Evolutionary conservation across 495 filamentous ascomycete species (phyloP).

Genomic region (Paragyromitra xinjiangensis): DNA sequence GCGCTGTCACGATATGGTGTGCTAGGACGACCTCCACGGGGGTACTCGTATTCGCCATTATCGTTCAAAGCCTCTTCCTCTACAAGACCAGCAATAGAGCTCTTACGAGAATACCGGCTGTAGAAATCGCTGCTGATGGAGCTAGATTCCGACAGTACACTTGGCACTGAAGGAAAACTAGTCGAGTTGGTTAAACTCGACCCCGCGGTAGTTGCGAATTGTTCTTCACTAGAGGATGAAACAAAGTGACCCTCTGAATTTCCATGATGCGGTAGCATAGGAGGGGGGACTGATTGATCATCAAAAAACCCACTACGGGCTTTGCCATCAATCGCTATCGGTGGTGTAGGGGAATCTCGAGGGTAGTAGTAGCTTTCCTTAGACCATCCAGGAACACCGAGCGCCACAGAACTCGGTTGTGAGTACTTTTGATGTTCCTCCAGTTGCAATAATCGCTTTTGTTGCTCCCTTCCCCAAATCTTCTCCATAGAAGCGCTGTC

Average conservation of each 20-base stretch:
- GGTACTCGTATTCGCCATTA: conserved; percentile 37
- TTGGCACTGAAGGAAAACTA: conserved; percentile 55
- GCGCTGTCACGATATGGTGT: conserved; percentile 44
- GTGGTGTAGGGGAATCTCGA: conserved; percentile 47
- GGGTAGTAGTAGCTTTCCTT: conserved; percentile 46
- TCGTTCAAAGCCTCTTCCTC: conserved; percentile 50
- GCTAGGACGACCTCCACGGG: conserved; percentile 40
- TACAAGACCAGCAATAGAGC: conserved; percentile 46
- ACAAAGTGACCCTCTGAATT: conserved; percentile 38
- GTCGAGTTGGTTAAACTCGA: conserved; percentile 57
- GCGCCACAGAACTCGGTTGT: conserved; percentile 1
- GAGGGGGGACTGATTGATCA: conserved; percentile 26
- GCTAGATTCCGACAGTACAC: conserved; percentile 53
- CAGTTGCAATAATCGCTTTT: conserved; percentile 39
- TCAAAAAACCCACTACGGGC: conserved; percentile 42
- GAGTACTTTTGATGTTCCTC: conserved; percentile 48
- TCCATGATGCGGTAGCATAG: conserved; percentile 24
- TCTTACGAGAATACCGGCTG: conserved; percentile 54
- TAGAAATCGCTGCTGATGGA: conserved; percentile 56
- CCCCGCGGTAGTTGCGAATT: conserved; percentile 55
- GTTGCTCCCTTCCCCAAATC: conserved; percentile 50
- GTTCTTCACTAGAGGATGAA: conserved; percentile 56
- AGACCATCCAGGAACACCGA: conserved; percentile 35
- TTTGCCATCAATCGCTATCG: conserved; percentile 49
- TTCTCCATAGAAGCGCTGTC: conserved; percentile 50